These are phyloP conservation scores for Jackrogersella multiformis DNA, from an alignment of 495 filamentous ascomycete genomes.

Conservation along the genomic window DNA sequence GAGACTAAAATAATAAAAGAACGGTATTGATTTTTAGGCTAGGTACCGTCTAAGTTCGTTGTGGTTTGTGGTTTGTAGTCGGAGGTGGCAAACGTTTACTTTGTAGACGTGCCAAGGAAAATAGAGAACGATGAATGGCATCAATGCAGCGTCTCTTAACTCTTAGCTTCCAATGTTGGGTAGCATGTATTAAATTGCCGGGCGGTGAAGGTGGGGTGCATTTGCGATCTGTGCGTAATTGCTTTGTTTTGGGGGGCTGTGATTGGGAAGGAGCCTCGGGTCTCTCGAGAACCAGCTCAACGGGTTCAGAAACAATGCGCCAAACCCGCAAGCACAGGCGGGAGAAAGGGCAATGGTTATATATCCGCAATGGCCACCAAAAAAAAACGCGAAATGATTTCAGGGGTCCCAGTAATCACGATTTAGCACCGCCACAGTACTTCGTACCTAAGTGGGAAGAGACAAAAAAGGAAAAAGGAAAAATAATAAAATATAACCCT, in stretches of 20 bases:
- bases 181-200: constrained; percentile 51
- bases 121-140: not conserved
- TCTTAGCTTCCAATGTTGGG: no score
- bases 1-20: no score
- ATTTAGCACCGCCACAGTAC: constrained; percentile 40
- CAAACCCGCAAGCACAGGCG: constrained; percentile 33
- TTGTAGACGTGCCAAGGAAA: not conserved
- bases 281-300: constrained; percentile 22
- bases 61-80: not conserved
- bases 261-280: constrained; percentile 20
- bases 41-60: not conserved
- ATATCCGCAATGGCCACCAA: constrained; percentile 42
- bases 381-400: constrained; percentile 26
- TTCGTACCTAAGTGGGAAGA: no score
- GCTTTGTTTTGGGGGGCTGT: constrained; percentile 6
- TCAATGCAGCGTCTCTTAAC: constrained; percentile 37
- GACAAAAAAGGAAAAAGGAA: constrained; percentile 4
- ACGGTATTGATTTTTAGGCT: not conserved
- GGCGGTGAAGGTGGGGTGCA: constrained; percentile 47
- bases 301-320: constrained; percentile 25
- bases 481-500: not conserved
- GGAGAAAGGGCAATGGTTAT: constrained; percentile 46
- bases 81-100: constrained; percentile 14
- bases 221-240: constrained; percentile 20
- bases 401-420: constrained; percentile 39